phyloP scores from a whole-genome alignment of 1,139 yeast species.

The Meyerozyma sp. region DNA sequence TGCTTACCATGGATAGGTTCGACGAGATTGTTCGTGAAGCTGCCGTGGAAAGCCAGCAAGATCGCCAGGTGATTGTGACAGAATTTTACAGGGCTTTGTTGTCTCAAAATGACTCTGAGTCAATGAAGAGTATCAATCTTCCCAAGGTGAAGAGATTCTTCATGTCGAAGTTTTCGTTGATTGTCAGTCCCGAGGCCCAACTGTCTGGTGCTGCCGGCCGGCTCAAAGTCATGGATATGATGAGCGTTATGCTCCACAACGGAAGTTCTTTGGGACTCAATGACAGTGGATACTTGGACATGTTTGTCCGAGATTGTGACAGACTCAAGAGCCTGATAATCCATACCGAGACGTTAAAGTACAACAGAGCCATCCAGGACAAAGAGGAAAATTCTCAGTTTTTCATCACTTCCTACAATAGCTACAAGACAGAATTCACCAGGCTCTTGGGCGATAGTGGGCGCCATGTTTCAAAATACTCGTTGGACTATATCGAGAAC shows the following conservation, averaged over 20 bases:
- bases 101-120: conserved; percentile 36
- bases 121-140: conserved; percentile 22
- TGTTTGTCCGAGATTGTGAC: conserved; percentile 43
- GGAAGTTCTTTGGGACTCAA: conserved; percentile 39
- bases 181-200: background rate
- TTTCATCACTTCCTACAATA: conserved; percentile 42
- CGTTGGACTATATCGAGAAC: conserved; percentile 64
- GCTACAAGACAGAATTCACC: conserved; percentile 37
- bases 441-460: conserved; percentile 26
- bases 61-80: conserved; percentile 9
- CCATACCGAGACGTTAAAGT: conserved; percentile 43
- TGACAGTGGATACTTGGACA: conserved; percentile 30
- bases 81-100: conserved; percentile 30
- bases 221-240: conserved; percentile 28
- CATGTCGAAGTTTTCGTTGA: conserved; percentile 15
- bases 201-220: conserved; percentile 4
- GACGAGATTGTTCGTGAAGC: conserved; percentile 9
- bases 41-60: background rate
- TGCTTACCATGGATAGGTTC: conserved; percentile 28
- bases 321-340: conserved; percentile 40
- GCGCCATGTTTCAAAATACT: conserved; percentile 27
- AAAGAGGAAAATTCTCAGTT: conserved; percentile 54
- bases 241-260: conserved; percentile 27
- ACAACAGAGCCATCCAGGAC: conserved; percentile 55
- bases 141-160: conserved; percentile 27